Evolutionary conservation across 179 eudicot genomes (phyloP).

Genomic region (Beta corolliflora): DNA sequence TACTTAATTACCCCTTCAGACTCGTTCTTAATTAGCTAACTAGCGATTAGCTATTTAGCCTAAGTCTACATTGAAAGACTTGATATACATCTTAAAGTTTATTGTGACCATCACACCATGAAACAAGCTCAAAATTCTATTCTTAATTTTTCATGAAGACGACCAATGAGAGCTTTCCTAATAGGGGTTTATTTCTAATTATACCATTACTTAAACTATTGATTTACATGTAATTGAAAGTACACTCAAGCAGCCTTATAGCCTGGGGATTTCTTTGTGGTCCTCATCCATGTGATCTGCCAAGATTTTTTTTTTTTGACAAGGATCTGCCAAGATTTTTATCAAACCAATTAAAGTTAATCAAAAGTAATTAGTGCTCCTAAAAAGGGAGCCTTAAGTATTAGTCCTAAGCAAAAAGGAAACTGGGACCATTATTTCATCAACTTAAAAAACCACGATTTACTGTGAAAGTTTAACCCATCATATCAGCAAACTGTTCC

Average conservation of each 20-base stretch:
- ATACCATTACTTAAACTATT: too few relatives aligned
- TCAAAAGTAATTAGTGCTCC: slow-evolving; percentile 6
- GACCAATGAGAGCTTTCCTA: neutral
- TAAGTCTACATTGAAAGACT: too few relatives aligned
- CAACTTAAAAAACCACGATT: neutral
- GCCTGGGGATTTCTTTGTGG: slow-evolving; percentile 9
- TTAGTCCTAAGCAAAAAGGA: neutral
- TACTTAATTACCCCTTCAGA: too few relatives aligned
- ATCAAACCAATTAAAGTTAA: neutral
- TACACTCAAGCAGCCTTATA: slow-evolving; percentile 17
- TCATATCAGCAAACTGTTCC: slow-evolving; percentile 11
- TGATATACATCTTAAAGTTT: too few relatives aligned
- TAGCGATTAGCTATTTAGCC: too few relatives aligned
- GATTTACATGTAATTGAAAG: slow-evolving; percentile 7
- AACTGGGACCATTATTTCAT: slow-evolving; percentile 21
- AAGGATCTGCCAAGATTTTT: slow-evolving; percentile 4
- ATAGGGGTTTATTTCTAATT: neutral
- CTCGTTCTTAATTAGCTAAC: too few relatives aligned
- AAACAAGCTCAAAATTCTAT: neutral
- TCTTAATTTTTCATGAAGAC: neutral
- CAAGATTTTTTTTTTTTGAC: neutral
- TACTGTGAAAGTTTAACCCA: neutral
- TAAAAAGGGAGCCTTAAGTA: neutral
- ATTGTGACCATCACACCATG: neutral
- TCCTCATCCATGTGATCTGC: slow-evolving; percentile 25